Conservation (phyloP, 1,284 basidiomycete species). For the Pascua sp. region DNA sequence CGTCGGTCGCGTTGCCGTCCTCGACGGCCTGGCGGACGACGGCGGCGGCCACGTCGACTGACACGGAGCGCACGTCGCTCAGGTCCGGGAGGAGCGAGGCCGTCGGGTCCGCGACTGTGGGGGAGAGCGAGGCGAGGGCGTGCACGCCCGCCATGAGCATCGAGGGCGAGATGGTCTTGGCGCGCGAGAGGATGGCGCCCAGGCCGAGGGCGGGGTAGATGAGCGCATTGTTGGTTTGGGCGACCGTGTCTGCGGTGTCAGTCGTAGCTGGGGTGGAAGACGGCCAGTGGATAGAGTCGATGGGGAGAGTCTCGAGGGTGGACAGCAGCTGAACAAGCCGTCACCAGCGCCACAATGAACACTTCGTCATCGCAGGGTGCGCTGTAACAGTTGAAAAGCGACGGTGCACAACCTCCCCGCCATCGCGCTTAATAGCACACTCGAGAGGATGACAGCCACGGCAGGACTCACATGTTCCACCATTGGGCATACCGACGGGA, state of each 20-base stretch:
- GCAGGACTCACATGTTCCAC: slow-evolving; percentile 39
- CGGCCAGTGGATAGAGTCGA: background rate
- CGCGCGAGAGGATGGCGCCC: slow-evolving; percentile 63
- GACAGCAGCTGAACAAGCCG: background rate
- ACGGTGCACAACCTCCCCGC: no score
- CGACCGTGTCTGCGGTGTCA: slow-evolving; percentile 32
- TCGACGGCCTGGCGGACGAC: slow-evolving; percentile 73
- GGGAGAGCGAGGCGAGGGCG: slow-evolving; percentile 68
- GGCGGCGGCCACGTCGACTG: slow-evolving; percentile 58
- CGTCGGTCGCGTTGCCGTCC: slow-evolving; percentile 57
- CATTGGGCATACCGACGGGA: slow-evolving; percentile 64
- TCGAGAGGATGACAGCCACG: no score
- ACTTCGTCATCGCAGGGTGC: no score
- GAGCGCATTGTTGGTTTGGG: slow-evolving; percentile 59
- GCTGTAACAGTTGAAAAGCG: no score
- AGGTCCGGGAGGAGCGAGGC: slow-evolving; percentile 57
- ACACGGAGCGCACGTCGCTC: slow-evolving; percentile 65
- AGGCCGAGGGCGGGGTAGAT: slow-evolving; percentile 77
- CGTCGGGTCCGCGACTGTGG: slow-evolving; percentile 64
- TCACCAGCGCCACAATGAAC: no score
- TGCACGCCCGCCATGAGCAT: slow-evolving; percentile 66
- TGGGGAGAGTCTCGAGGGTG: background rate
- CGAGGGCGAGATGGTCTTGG: slow-evolving; percentile 62
- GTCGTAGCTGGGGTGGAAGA: background rate
- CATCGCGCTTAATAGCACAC: no score